Evolutionary conservation across 768 basidiomycete genomes (phyloP), one percentile per base, ranked within the genome.

Genomic region (Leccinum pellstonianum): DNA sequence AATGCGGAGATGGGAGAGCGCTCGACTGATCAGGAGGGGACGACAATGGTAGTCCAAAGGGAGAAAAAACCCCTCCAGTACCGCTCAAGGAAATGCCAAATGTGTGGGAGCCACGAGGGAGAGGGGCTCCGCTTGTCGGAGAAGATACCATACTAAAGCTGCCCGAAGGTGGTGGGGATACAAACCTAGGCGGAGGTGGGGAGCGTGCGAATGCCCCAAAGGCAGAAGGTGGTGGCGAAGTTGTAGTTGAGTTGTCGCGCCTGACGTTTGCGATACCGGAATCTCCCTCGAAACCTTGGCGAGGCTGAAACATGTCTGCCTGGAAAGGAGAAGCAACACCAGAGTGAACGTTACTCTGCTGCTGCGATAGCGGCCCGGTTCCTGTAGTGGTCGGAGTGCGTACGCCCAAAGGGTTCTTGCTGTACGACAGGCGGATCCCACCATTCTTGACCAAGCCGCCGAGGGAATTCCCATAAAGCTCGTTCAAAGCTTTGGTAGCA

Each of bases 321-420:
- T 64, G 70, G 31, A 74, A 73, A n/a, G 74, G 66, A 7, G 74
- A 75, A 48, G 57, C 0, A 48, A 65, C 55, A n/a, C 56, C 50
- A 3, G 65, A 60, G n/a, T 70, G 72, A 51, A 51, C 23, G 29
- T 23, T 60, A 43, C 52, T 54, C 35, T 73, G 70, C n/a, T 69
- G 72, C 55, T 75, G 72, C 46, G 62, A 66, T 25, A 66, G 62
- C 41, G 72, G 50, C 15, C 65, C 66, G 15, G 64, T 56, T 25
- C 67, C 60, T 31, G 81, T 80, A 66, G 84, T 86, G 14, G 87
- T 90, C 11, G 90, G 87, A 8, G 90, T 91, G 52, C 91, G 87
- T 54, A 93, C 90, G 50, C 95, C 95, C n/a, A 98, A 82, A 7
- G 95, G 95, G 72, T 98, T 97, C 83, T 97, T 98, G 77, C 94